These are phyloP conservation scores for Gloeopeniophorella convolvens DNA, from an alignment of 768 basidiomycete genomes.

Conservation along the genomic window DNA sequence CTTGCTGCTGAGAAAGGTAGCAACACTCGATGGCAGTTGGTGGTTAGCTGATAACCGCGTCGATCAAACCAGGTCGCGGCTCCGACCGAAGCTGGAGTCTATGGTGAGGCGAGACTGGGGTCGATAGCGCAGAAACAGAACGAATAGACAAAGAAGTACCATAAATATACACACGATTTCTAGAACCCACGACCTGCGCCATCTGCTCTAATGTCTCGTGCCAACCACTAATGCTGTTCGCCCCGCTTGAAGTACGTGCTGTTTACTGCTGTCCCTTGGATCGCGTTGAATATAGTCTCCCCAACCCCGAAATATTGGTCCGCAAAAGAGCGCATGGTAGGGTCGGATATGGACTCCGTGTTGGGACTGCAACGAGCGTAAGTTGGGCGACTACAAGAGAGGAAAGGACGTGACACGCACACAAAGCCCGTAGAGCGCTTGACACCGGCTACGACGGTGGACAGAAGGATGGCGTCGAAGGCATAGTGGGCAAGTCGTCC, in stretches of 20 bases:
- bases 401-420: conserved; percentile 44
- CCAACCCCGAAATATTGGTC: conserved; percentile 83
- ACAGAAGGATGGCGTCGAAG: conserved; percentile 77
- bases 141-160: not conserved
- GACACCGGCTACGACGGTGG: conserved; percentile 87
- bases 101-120: too few relatives aligned
- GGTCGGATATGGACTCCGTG: conserved; percentile 64
- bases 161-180: conserved; percentile 2
- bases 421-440: conserved; percentile 83
- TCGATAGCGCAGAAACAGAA: too few relatives aligned
- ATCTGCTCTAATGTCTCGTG: too few relatives aligned
- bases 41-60: too few relatives aligned
- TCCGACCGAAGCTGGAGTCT: too few relatives aligned
- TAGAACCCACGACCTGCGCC: too few relatives aligned
- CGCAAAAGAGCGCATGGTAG: conserved; percentile 66
- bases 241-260: conserved; percentile 74
- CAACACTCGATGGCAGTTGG: too few relatives aligned
- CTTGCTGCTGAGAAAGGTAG: too few relatives aligned
- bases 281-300: conserved; percentile 82
- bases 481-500: conserved; percentile 80
- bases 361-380: conserved; percentile 45
- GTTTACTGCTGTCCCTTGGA: conserved; percentile 81
- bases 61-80: too few relatives aligned
- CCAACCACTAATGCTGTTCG: conserved; percentile 24
- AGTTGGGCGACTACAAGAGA: conserved; percentile 3